phyloP scores from a whole-genome alignment of 78 protist genomes.

The Guillardia theta region DNA sequence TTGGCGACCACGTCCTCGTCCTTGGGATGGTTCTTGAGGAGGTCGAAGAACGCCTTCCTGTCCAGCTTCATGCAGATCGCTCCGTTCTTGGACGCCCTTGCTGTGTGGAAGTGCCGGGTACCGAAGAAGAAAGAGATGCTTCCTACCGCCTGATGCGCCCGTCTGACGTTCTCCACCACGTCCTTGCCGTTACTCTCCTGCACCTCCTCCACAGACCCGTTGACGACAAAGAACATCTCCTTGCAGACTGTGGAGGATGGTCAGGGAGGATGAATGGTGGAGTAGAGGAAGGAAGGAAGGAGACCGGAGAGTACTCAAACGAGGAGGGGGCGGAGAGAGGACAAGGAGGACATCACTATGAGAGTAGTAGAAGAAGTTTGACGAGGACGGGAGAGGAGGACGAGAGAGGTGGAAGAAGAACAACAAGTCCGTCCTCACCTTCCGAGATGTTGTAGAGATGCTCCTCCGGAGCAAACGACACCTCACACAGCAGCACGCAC shows the following conservation, averaged over 20 bases:
- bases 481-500: conserved; percentile 3
- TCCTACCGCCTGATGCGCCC: background rate
- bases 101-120: background rate
- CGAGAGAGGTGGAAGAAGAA: background rate
- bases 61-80: background rate
- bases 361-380: too few species aligned
- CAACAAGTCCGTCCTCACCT: background rate
- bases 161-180: background rate
- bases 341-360: background rate
- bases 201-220: background rate
- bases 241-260: background rate
- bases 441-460: background rate
- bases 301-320: background rate
- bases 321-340: background rate
- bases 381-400: background rate
- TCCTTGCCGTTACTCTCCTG: background rate
- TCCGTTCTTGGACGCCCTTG: background rate
- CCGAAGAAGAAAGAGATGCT: background rate
- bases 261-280: background rate
- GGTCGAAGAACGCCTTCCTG: background rate
- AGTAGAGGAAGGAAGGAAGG: background rate
- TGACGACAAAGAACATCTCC: conserved; percentile 3
- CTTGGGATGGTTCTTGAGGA: background rate
- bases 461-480: background rate
- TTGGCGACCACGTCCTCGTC: background rate